A percentile compares a stretch with the other conserved stretches of the same genome.
Conservation (phyloP, 2,329 filamentous ascomycete species). For the Trichoderma pleuroti region DNA sequence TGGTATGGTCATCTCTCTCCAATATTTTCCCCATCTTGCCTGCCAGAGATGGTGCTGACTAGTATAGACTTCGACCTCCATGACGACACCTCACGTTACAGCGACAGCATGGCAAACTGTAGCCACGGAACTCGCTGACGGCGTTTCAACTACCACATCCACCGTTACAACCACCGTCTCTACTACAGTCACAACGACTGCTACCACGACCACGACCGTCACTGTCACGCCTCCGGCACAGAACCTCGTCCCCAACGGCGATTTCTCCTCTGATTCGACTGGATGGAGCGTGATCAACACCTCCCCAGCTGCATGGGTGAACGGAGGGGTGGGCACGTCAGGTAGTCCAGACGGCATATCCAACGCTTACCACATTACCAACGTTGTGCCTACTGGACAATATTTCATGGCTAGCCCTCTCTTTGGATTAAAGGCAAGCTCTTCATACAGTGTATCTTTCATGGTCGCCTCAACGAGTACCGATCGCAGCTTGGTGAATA, state of each 20-base stretch:
- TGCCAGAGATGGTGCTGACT: background rate
- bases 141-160: background rate
- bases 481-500: background rate
- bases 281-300: background rate
- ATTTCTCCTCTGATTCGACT: background rate
- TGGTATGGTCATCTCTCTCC: conserved; percentile 9
- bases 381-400: background rate
- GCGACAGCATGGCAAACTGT: conserved; percentile 7
- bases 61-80: background rate
- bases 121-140: background rate
- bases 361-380: background rate
- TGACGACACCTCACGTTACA: background rate
- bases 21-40: background rate
- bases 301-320: background rate
- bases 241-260: conserved; percentile 12
- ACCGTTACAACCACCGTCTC: background rate
- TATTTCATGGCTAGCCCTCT: background rate
- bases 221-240: background rate
- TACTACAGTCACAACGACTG: background rate
- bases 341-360: background rate
- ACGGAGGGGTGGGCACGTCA: background rate
- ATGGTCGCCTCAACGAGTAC: background rate
- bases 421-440: background rate
- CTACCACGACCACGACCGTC: background rate
- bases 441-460: background rate